phyloP scores from a whole-genome alignment of 768 basidiomycete species.

The Cytidiella melzeri region DNA sequence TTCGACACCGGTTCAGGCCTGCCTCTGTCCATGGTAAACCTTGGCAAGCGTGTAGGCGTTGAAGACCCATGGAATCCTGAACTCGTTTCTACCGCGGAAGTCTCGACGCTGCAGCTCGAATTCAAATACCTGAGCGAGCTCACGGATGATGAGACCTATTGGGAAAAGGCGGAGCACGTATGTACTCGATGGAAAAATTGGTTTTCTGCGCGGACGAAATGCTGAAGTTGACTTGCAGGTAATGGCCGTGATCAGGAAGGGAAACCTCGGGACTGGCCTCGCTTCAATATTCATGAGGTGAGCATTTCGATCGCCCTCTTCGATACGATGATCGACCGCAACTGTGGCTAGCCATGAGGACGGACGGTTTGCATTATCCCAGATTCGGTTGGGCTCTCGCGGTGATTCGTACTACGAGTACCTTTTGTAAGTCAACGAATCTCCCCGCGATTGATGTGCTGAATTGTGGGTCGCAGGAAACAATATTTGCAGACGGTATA shows the following conservation, averaged over 20 bases:
- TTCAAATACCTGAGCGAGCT: slow-evolving; percentile 80
- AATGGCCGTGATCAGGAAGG: slow-evolving; percentile 64
- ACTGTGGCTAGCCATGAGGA: slow-evolving; percentile 33
- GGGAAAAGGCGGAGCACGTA: slow-evolving; percentile 75
- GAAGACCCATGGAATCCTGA: slow-evolving; percentile 53
- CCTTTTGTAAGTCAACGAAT: slow-evolving; percentile 47
- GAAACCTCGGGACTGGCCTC: slow-evolving; percentile 62
- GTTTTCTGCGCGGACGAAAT: not conserved
- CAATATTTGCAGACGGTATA: slow-evolving; percentile 54
- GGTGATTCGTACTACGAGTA: slow-evolving; percentile 96
- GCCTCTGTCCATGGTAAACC: slow-evolving; percentile 76
- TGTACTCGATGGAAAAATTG: not conserved
- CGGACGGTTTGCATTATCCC: slow-evolving; percentile 54
- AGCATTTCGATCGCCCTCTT: slow-evolving; percentile 2
- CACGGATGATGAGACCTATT: slow-evolving; percentile 73
- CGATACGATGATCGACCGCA: not conserved
- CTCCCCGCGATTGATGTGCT: not conserved
- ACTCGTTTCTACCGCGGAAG: slow-evolving; percentile 77
- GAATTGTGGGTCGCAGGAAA: not conserved
- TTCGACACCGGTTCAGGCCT: slow-evolving; percentile 82
- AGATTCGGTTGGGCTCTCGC: slow-evolving; percentile 85
- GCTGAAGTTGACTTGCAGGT: slow-evolving; percentile 31
- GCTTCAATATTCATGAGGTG: slow-evolving; percentile 84
- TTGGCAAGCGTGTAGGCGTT: slow-evolving; percentile 53
- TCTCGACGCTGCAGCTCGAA: slow-evolving; percentile 86